phyloP scores from a whole-genome alignment of 148 eudicot genomes.

The Rhododendron kiyosumense region DNA sequence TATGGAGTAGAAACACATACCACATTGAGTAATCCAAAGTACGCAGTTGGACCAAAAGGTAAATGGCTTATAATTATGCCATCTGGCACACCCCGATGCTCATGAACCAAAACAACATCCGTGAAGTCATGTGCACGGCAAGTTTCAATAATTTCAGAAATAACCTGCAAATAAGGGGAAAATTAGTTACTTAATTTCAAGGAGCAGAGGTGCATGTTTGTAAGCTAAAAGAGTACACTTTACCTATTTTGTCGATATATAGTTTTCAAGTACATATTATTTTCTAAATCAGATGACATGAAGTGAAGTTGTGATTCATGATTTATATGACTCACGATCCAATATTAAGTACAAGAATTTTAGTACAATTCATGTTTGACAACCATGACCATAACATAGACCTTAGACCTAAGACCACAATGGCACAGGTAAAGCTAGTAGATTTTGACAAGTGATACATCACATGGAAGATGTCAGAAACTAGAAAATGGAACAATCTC shows the following conservation, averaged over 20 bases:
- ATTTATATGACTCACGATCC: neutral
- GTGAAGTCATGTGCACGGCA: slow-evolving; percentile 87
- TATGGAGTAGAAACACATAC: slow-evolving; percentile 35
- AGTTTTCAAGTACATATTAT: neutral
- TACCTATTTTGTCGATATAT: neutral
- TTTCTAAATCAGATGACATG: neutral
- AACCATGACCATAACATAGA: neutral
- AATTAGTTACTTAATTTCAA: neutral
- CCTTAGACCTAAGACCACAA: neutral
- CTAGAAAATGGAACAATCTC: neutral
- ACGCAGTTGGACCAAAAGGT: slow-evolving; percentile 98
- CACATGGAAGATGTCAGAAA: neutral
- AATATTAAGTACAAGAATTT: neutral
- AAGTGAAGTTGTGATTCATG: neutral
- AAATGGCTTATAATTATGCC: slow-evolving; percentile 78
- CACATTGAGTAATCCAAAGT: slow-evolving; percentile 90
- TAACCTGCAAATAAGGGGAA: slow-evolving; percentile 41
- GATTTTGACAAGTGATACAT: neutral
- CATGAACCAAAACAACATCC: slow-evolving; percentile 86
- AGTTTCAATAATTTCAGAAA: slow-evolving; percentile 78
- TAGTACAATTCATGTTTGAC: neutral
- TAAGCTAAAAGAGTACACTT: neutral
- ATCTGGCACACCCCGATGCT: slow-evolving; percentile 98
- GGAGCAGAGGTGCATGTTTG: neutral
- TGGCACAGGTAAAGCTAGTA: neutral